Base-by-base conservation (phyloP, 352 stramenopile genomes). In the Salisapilia sapeloensis region DNA sequence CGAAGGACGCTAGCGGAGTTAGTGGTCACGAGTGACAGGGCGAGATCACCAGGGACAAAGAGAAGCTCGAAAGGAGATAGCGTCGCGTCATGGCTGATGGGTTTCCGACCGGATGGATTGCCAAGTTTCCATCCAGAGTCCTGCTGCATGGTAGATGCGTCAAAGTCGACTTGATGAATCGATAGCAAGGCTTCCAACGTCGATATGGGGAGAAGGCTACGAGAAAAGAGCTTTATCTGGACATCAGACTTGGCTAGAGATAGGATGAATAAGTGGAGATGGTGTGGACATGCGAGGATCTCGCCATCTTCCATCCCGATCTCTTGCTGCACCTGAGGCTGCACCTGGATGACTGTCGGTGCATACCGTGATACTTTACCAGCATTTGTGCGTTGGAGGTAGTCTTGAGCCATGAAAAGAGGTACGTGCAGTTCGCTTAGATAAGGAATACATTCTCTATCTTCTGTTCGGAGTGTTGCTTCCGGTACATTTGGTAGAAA, bases 11-110 rank as follows among this genome's bases (percentile, higher is more conserved):
- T 29, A 5, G 37, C 25, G 16, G 24, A 11, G 0, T 20, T 6
- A 14, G 7, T 26, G 4, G 14, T n/a, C n/a, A n/a, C n/a, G 34
- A 6, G 29, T 4, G 2, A 50, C 13, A 16, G 2, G 2, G 0
- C 44, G 49, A 19, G 62, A 46, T 9, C 50, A 42, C 67, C 66
- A 17, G 70, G 70, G 4, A 71, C 46, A 29, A 83, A 83, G n/a
- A 82, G 38, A 16, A 74, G 18, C 12, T 56, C 38, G 7, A 31
- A 21, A 1, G 23, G 5, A 4, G 18, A 10, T 1, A 80, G 23
- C 9, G 38, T 25, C 24, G 42, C 28, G 4, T 24, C 15, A 7
- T n/a, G 28, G 8, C 35, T 40, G 17, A 50, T 28, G 6, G 38
- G 42, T 16, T 42, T 33, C 34, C 60, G 33, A 15, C 31, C 48